Evolutionary conservation across 805 yeast genomes (phyloP).

Genomic region (Candida fluviatilis): DNA sequence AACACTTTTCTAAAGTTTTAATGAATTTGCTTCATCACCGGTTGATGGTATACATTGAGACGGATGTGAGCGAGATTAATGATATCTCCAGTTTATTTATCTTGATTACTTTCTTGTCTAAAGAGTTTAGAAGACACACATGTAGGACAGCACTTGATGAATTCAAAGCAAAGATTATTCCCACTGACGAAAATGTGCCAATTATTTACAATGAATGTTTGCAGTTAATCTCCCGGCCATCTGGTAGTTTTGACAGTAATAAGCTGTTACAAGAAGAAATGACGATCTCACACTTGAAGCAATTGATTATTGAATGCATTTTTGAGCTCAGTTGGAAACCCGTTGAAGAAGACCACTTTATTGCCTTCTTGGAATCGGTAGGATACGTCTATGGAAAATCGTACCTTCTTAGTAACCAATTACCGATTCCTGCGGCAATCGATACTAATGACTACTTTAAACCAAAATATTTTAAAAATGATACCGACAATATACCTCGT

Average conservation of each 20-base stretch:
- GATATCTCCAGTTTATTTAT: constrained; percentile 10
- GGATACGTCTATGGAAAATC: constrained; percentile 15
- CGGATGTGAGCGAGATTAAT: constrained; percentile 7
- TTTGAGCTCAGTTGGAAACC: constrained; percentile 14
- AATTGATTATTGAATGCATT: constrained; percentile 12
- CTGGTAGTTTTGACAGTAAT: constrained; percentile 3
- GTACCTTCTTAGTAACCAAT: constrained; percentile 12
- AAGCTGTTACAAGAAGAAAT: constrained; percentile 8
- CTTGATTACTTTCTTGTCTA: constrained; percentile 8
- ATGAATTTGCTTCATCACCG: constrained; percentile 4
- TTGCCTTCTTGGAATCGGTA: constrained; percentile 16
- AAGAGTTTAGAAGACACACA: constrained; percentile 4
- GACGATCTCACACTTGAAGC: constrained; percentile 9
- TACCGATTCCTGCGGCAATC: constrained; percentile 12
- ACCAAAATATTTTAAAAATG: constrained; percentile 13
- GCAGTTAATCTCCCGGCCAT: constrained; percentile 7
- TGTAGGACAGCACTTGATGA: background rate
- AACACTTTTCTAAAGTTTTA: background rate
- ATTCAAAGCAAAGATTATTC: constrained; percentile 7
- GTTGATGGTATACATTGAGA: background rate
- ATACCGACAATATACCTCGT: constrained; percentile 8
- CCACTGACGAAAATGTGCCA: constrained; percentile 7
- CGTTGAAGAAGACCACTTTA: constrained; percentile 9
- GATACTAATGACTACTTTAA: constrained; percentile 12
- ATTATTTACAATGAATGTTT: constrained; percentile 11